These are phyloP conservation scores for Exophiala lecanii-corni DNA, from an alignment of 2,329 filamentous ascomycete species.

Conservation along the genomic window DNA sequence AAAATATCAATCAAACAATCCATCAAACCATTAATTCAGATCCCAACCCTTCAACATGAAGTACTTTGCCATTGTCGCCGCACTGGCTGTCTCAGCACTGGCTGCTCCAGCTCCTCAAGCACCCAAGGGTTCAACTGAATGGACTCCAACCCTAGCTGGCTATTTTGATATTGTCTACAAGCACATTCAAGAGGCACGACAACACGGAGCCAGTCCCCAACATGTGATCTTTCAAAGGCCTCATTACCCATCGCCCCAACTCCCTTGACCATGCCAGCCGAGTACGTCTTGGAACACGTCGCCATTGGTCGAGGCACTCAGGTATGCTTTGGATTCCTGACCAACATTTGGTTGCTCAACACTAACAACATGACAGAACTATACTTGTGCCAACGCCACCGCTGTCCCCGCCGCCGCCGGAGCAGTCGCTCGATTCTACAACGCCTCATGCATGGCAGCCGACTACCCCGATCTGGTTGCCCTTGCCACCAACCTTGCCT, in stretches of 20 bases:
- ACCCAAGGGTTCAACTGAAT: conserved; percentile 33
- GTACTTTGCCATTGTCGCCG: conserved; percentile 18
- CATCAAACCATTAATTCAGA: neutral
- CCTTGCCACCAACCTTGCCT: conserved; percentile 61
- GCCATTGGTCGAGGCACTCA: conserved; percentile 77
- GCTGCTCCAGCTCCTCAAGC: conserved; percentile 32
- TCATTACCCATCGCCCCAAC: conserved; percentile 44
- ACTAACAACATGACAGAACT: conserved; percentile 67
- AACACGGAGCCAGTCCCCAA: conserved; percentile 18
- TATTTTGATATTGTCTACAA: conserved; percentile 38
- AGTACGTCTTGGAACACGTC: conserved; percentile 67
- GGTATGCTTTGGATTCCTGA: conserved; percentile 33
- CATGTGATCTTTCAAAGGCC: conserved; percentile 34
- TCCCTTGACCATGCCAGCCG: conserved; percentile 58
- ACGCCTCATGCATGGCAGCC: conserved; percentile 74
- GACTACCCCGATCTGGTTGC: conserved; percentile 63
- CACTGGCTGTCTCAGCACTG: conserved; percentile 31
- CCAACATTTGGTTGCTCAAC: neutral
- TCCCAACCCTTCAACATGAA: conserved; percentile 12
- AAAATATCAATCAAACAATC: too few relatives aligned
- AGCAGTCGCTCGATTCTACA: conserved; percentile 80
- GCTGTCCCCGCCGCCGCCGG: conserved; percentile 61
- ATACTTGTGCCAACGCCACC: conserved; percentile 68
- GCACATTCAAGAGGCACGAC: conserved; percentile 32
- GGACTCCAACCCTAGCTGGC: conserved; percentile 37